Evolutionary conservation across 345 rosid genomes (phyloP), one percentile per base, ranked within the genome.

Genomic region (Hibiscus mutabilis): DNA sequence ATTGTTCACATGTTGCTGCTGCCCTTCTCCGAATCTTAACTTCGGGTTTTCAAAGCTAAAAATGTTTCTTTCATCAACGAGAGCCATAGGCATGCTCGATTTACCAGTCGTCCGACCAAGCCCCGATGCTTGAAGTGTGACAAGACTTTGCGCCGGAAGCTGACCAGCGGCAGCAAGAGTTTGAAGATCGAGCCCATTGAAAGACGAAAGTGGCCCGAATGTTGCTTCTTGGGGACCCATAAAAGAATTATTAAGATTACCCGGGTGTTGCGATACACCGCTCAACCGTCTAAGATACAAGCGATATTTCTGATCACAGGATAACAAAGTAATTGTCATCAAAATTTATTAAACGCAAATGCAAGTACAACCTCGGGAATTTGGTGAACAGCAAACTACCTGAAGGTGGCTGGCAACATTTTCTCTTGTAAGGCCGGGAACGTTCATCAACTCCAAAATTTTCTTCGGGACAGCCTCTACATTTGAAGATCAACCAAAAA

Each of bases 401-500:
- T 95, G 99, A 15, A 95, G 93, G 74, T 95, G 99, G 77, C 95
- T 89, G 14, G 97, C 97, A 37, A 89, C 92, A 61, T 89, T 90
- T 76, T 95, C 99, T 73, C 99, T 81, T 0, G 97, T 88, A 22
- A 95, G 85, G 9, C 98, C 94, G 0, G 92, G 94, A 63, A 92
- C 94, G 74, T 84, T 84, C 99, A 95, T 95, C 84, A 90, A 83
- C 79, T 92, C 96, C 73, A 95, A 86, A 76, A 95, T 95, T 83
- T 82, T 92, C 87, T 95, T 95, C 0, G 99, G 99, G 64, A 92
- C 97, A 21, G 99, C 97, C 78, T 92, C 99, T 95, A 82, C 35
- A 66, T 46, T 14, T 6, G 64, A 59, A 78, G 44, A 77, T 11
- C 44, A 72, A 68, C 66, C 11, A 14, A 5, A 44, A 42, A 42